Evolutionary conservation across 345 rosid species (phyloP).

Genomic region (Populus pruinosa): DNA sequence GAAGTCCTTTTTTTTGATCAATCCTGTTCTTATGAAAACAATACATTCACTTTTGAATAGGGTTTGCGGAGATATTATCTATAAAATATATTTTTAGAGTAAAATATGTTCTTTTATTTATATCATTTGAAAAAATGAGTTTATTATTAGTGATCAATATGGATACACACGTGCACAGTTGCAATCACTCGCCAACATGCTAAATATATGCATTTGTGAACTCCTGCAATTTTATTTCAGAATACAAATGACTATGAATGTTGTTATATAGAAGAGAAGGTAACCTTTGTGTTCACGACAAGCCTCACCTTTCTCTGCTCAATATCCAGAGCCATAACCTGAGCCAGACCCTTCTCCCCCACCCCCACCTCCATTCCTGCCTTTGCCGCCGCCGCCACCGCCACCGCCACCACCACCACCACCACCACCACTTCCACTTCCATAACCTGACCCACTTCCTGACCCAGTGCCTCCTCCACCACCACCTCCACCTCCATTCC

Average conservation of each 20-base stretch:
- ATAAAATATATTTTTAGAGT: not conserved
- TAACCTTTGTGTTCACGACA: constrained; percentile 24
- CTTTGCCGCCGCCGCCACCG: fast-evolving
- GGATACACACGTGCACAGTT: not conserved
- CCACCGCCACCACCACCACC: not conserved
- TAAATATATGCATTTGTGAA: constrained; percentile 1
- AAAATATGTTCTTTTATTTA: not conserved
- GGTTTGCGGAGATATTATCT: not conserved
- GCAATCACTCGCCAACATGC: not conserved
- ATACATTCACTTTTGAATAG: not conserved
- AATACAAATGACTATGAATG: constrained; percentile 1
- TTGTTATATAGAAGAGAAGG: not conserved
- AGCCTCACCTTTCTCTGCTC: constrained; percentile 9
- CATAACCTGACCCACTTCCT: constrained; percentile 33
- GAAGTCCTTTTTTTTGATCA: not conserved
- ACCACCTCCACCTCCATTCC: not conserved
- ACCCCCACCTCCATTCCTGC: not conserved
- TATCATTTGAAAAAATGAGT: not conserved
- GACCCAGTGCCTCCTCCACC: not conserved
- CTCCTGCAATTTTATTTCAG: constrained; percentile 18
- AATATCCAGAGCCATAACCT: constrained; percentile 21
- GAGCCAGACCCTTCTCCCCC: constrained; percentile 22
- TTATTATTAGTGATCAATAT: not conserved
- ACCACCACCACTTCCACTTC: not conserved
- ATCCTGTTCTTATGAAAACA: not conserved